phyloP scores from a whole-genome alignment of 2,329 filamentous ascomycete species.

The Monosporascus sp. region DNA sequence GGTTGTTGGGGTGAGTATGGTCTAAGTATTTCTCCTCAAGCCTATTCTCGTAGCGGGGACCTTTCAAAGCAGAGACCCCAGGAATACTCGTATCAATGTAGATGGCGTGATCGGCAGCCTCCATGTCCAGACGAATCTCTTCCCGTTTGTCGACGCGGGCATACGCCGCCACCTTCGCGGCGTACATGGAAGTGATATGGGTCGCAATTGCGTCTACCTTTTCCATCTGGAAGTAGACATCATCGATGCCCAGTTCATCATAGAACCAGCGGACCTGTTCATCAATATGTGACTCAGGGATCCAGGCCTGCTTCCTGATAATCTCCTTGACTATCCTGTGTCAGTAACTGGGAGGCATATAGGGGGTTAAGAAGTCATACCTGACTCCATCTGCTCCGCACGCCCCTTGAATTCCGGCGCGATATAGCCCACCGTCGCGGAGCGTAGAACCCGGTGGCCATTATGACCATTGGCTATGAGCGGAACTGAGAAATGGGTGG shows the following conservation, averaged over 20 bases:
- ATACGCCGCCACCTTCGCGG: slow-evolving; percentile 91
- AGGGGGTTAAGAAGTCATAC: slow-evolving; percentile 36
- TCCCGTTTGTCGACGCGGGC: slow-evolving; percentile 89
- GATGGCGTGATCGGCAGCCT: slow-evolving; percentile 88
- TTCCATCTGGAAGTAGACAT: slow-evolving; percentile 96
- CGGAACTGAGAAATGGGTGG: slow-evolving; percentile 75
- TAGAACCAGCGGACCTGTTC: slow-evolving; percentile 95
- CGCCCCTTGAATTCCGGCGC: slow-evolving; percentile 93
- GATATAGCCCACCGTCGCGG: slow-evolving; percentile 88
- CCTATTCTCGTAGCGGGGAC: slow-evolving; percentile 88
- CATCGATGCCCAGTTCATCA: slow-evolving; percentile 93
- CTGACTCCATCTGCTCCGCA: slow-evolving; percentile 79
- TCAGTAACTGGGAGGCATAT: slow-evolving; percentile 6
- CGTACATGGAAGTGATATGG: slow-evolving; percentile 93
- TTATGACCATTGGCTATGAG: slow-evolving; percentile 46
- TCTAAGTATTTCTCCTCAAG: slow-evolving; percentile 96
- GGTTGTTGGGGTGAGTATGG: slow-evolving; percentile 62
- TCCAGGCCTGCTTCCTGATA: slow-evolving; percentile 75
- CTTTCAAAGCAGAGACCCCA: slow-evolving; percentile 67
- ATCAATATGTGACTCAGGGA: slow-evolving; percentile 77
- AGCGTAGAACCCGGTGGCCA: slow-evolving; percentile 71
- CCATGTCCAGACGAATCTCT: slow-evolving; percentile 93
- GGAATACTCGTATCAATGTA: slow-evolving; percentile 98
- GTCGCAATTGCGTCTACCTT: slow-evolving; percentile 79
- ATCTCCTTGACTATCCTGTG: slow-evolving; percentile 64